Evolutionary conservation across 805 yeast genomes (phyloP), one percentile per base, ranked within the genome.

Genomic region (Kuraishia floccosa): DNA sequence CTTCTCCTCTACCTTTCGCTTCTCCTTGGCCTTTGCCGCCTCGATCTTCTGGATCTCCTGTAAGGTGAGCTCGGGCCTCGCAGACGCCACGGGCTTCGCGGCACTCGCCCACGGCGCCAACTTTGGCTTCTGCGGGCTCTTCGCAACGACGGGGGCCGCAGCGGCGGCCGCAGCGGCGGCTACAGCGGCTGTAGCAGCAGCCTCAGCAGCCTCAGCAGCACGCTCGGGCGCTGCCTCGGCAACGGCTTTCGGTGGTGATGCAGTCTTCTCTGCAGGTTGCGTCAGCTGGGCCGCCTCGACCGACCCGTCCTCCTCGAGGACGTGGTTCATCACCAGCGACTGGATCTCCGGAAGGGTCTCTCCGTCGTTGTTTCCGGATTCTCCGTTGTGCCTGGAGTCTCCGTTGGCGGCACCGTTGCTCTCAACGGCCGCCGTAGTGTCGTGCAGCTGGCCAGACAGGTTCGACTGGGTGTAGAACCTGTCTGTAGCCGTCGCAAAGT

Each of bases 81-180:
- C 22, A n/a, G 30, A 28, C 37, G 32, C 37, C n/a, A n/a, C n/a
- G n/a, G n/a, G n/a, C 5, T 43, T 38, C 17, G 47, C 36, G 15
- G 47, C 42, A 1, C 45, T 36, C n/a, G 76, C 76, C 77, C 77
- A 72, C 27, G 78, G 77, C 4, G 77, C 77, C 19, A 60, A 46
- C 28, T 36, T 41, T 12, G 51, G 42, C 19, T 26, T 38, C 4
- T 34, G 21, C 9, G 42, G 33, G 12, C 25, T 33, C 17, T 23
- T 21, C 15, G 23, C 13, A 6, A 27, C 30, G 13, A 39, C 24
- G 15, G 20, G 19, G 9, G 27, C 26, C 17, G 13, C 27, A n/a
- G 31, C 32, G 25, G 30, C 28, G 25, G 24, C 32, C 28, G 28
- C 35, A 34, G 39, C 35, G 17, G 32, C 29, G 30, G 27, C 30